phyloP scores from a whole-genome alignment of 306 rosid genomes.

The Trifolium subterraneum region DNA sequence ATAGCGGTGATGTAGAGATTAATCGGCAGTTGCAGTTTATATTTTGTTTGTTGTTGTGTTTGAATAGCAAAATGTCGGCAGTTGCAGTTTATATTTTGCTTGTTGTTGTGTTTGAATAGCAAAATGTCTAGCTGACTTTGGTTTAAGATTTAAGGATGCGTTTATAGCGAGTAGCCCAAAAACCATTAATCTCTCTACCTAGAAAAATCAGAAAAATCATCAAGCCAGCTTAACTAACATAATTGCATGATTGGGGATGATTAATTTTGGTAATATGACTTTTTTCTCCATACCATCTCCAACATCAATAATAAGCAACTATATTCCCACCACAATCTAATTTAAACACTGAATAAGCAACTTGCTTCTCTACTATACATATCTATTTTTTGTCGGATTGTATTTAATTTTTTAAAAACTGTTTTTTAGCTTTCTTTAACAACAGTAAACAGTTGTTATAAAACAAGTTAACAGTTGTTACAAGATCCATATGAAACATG shows the following conservation, averaged over 20 bases:
- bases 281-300: background rate
- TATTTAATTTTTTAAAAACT: background rate
- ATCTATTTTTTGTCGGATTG: background rate
- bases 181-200: background rate
- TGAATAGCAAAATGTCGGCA: background rate
- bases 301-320: background rate
- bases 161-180: conserved; percentile 20
- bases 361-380: conserved; percentile 5
- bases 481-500: background rate
- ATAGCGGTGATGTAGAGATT: conserved; percentile 12
- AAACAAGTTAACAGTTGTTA: conserved; percentile 1
- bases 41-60: conserved; percentile 21
- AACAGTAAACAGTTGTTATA: conserved; percentile 6
- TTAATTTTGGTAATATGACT: background rate
- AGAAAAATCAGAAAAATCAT: conserved; percentile 12
- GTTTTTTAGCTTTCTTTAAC: conserved; percentile 9
- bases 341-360: background rate
- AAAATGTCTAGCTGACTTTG: background rate
- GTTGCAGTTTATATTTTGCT: conserved; percentile 21
- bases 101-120: conserved; percentile 12
- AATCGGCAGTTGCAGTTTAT: conserved; percentile 1
- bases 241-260: background rate
- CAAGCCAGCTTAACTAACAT: conserved; percentile 16
- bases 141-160: background rate
- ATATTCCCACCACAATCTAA: conserved; percentile 7